These are phyloP conservation scores for Backusella australiensis DNA, from an alignment of 192 early-diverging fungal genomes.

Conservation along the genomic window DNA sequence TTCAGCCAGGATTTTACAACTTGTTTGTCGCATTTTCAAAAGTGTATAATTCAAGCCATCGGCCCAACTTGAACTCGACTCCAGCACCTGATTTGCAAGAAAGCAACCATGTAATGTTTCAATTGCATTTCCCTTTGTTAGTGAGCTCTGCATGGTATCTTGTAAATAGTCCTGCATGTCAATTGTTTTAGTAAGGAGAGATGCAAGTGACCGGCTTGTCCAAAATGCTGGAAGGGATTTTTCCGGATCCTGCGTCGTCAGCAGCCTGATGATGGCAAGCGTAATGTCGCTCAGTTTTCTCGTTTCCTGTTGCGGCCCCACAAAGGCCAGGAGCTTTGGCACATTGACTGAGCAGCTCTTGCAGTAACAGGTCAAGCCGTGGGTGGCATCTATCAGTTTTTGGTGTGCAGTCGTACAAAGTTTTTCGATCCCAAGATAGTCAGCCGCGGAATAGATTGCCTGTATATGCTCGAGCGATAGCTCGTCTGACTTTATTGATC, in stretches of 20 bases:
- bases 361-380: conserved; percentile 22
- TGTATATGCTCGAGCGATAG: background rate
- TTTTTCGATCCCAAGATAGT: conserved; percentile 28
- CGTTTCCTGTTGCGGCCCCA: background rate
- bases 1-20: conserved; percentile 17
- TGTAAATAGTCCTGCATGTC: conserved; percentile 12
- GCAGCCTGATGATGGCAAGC: background rate
- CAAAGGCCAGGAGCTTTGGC: conserved; percentile 3
- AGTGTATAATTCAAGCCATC: conserved; percentile 3
- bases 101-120: conserved; percentile 32
- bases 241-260: conserved; percentile 34
- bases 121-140: conserved; percentile 21
- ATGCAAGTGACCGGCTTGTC: conserved; percentile 7
- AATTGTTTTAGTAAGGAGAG: background rate
- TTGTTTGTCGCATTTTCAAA: background rate
- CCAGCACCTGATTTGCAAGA: conserved; percentile 10
- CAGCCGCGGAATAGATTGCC: background rate
- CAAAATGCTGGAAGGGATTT: conserved; percentile 25
- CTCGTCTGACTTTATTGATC: background rate
- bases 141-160: background rate
- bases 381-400: conserved; percentile 8
- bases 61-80: conserved; percentile 8
- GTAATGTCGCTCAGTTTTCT: background rate
- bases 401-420: conserved; percentile 15
- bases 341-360: conserved; percentile 7